Evolutionary conservation across 768 basidiomycete species (phyloP).

Genomic region (Tylopilus vinaceipallidus): DNA sequence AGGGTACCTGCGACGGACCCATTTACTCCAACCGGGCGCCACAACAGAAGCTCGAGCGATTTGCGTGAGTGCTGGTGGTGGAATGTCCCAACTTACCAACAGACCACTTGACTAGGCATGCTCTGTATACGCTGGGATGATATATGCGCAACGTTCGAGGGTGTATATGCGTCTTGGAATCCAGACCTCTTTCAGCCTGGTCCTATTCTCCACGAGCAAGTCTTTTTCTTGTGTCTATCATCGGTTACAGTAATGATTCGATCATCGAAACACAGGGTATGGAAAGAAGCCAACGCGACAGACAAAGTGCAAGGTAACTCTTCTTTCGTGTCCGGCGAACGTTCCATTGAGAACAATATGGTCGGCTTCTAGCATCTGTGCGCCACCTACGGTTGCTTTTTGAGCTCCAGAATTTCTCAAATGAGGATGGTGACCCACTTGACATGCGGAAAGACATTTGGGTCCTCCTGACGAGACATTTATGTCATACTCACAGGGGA

Average conservation of each 20-base stretch:
- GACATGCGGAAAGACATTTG: slow-evolving; percentile 55
- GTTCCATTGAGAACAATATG: not conserved
- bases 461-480: slow-evolving; percentile 80
- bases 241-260: slow-evolving; percentile 1
- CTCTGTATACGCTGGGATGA: slow-evolving; percentile 75
- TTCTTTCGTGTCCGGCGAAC: slow-evolving; percentile 13
- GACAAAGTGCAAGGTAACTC: slow-evolving; percentile 33
- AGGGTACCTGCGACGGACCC: slow-evolving; percentile 41
- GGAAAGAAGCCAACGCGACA: slow-evolving; percentile 46
- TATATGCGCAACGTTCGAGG: slow-evolving; percentile 70
- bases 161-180: slow-evolving; percentile 87
- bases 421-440: not conserved
- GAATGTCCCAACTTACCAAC: not conserved
- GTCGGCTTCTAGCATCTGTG: slow-evolving; percentile 33
- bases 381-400: slow-evolving; percentile 44
- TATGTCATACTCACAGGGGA: slow-evolving; percentile 53
- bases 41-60: slow-evolving; percentile 23
- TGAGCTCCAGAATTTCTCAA: slow-evolving; percentile 3
- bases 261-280: slow-evolving; percentile 22
- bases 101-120: slow-evolving; percentile 33
- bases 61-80: slow-evolving; percentile 10
- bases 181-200: slow-evolving; percentile 53
- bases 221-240: slow-evolving; percentile 4
- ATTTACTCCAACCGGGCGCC: not conserved
- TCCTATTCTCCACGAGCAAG: slow-evolving; percentile 68